These are phyloP conservation scores for Globisporangium irregulare DNA, from an alignment of 352 stramenopile genomes.

Conservation along the genomic window DNA sequence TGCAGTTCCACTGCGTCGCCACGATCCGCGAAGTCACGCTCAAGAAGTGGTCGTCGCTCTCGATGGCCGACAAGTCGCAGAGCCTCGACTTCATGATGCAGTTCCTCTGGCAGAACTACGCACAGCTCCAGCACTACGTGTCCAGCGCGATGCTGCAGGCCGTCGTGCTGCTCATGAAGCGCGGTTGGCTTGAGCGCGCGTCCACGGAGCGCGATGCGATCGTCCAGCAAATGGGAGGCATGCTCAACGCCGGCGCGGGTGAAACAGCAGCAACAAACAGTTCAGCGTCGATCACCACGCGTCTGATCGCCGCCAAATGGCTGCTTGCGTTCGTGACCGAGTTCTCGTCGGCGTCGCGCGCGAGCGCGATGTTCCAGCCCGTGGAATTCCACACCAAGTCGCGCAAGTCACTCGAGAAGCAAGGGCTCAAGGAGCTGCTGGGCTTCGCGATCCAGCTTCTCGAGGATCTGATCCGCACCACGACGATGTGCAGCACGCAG, in stretches of 20 bases:
- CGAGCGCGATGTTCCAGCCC: conserved; percentile 78
- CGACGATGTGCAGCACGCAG: conserved; percentile 38
- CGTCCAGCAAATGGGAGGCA: conserved; percentile 69
- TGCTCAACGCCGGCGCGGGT: conserved; percentile 36
- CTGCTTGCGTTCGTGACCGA: conserved; percentile 83
- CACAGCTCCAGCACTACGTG: conserved; percentile 53
- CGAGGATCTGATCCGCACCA: conserved; percentile 70
- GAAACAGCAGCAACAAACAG: not conserved
- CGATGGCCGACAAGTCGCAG: conserved; percentile 43
- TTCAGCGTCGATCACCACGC: conserved; percentile 27
- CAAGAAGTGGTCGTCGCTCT: conserved; percentile 56
- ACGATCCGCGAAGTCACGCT: conserved; percentile 77
- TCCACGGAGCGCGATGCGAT: conserved; percentile 47
- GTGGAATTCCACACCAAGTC: conserved; percentile 83
- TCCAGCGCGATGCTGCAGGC: conserved; percentile 62
- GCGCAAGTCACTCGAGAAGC: conserved; percentile 53
- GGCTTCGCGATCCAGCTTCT: conserved; percentile 61
- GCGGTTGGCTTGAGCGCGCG: conserved; percentile 73
- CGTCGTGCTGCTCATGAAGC: conserved; percentile 76
- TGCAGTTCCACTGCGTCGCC: conserved; percentile 81
- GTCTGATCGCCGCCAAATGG: conserved; percentile 75
- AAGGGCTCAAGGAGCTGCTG: conserved; percentile 58
- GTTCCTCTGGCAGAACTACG: conserved; percentile 62
- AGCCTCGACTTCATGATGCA: conserved; percentile 77
- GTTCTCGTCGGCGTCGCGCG: conserved; percentile 74